Evolutionary conservation across 2,329 filamentous ascomycete species (phyloP).

Genomic region (Ophiostoma quercus): DNA sequence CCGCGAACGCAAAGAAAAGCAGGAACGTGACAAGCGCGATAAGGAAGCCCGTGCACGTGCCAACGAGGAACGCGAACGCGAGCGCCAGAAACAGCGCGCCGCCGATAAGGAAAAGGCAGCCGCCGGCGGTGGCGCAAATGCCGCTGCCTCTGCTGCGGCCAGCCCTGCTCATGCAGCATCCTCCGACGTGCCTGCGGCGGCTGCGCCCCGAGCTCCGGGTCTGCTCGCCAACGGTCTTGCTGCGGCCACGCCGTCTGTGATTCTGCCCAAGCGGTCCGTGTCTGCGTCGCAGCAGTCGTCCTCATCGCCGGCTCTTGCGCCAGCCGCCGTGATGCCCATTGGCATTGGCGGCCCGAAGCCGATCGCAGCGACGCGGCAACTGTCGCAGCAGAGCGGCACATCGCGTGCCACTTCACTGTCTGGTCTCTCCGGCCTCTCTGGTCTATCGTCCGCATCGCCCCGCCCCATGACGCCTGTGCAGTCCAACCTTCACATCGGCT

Average conservation of each 20-base stretch:
- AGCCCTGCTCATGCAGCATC: neutral
- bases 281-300: slow-evolving; percentile 47
- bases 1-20: slow-evolving; percentile 57
- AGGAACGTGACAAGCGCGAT: slow-evolving; percentile 52
- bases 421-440: neutral
- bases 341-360: slow-evolving; percentile 7
- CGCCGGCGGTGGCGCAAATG: slow-evolving; percentile 33
- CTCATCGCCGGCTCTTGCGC: slow-evolving; percentile 46
- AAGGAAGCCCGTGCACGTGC: slow-evolving; percentile 43
- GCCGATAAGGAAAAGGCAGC: slow-evolving; percentile 43
- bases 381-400: slow-evolving; percentile 71
- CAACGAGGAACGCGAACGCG: slow-evolving; percentile 32
- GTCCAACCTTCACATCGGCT: slow-evolving; percentile 45
- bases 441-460: slow-evolving; percentile 46
- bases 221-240: slow-evolving; percentile 23
- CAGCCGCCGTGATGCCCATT: slow-evolving; percentile 68
- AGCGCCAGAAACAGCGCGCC: slow-evolving; percentile 41
- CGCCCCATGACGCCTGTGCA: slow-evolving; percentile 60
- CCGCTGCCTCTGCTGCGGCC: slow-evolving; percentile 35
- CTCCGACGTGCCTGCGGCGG: slow-evolving; percentile 24
- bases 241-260: slow-evolving; percentile 29
- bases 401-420: slow-evolving; percentile 59
- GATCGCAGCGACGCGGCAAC: slow-evolving; percentile 52
- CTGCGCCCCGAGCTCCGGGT: slow-evolving; percentile 2
- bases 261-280: slow-evolving; percentile 38